A percentile compares a stretch with the other conserved stretches of the same genome.
phyloP scores from a whole-genome alignment of 805 yeast genomes.

The Scheffersomyces amazonensis region DNA sequence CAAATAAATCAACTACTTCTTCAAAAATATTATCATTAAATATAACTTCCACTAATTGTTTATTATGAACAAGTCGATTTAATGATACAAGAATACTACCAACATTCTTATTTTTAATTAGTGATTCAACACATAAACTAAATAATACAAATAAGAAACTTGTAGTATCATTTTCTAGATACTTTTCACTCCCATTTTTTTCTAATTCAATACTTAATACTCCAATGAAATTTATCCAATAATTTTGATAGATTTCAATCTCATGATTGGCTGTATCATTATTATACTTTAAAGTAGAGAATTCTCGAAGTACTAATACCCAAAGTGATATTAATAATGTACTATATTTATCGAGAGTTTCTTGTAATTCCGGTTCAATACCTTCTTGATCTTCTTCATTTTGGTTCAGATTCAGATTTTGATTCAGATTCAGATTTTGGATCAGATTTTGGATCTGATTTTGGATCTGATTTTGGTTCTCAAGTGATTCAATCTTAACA shows the following conservation, averaged over 20 bases:
- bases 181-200: constrained; percentile 44
- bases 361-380: constrained; percentile 44
- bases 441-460: too few species aligned
- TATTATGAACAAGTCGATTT: constrained; percentile 51
- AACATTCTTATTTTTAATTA: constrained; percentile 49
- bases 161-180: constrained; percentile 51
- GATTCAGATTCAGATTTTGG: too few species aligned
- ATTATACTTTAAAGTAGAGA: constrained; percentile 61
- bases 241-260: constrained; percentile 48
- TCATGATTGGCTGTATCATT: constrained; percentile 35
- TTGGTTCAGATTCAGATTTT: neutral
- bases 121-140: constrained; percentile 78
- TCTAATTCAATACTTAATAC: constrained; percentile 69
- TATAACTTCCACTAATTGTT: constrained; percentile 55
- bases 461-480: too few species aligned
- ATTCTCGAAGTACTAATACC: constrained; percentile 74
- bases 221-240: constrained; percentile 77
- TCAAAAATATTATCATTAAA: constrained; percentile 67
- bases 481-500: constrained; percentile 29
- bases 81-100: constrained; percentile 47
- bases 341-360: constrained; percentile 54
- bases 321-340: constrained; percentile 69
- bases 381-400: constrained; percentile 20
- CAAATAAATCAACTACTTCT: constrained; percentile 75
- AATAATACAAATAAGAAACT: constrained; percentile 76